Conservation (phyloP, 805 yeast species). For the Saccharomyces mikatae region DNA sequence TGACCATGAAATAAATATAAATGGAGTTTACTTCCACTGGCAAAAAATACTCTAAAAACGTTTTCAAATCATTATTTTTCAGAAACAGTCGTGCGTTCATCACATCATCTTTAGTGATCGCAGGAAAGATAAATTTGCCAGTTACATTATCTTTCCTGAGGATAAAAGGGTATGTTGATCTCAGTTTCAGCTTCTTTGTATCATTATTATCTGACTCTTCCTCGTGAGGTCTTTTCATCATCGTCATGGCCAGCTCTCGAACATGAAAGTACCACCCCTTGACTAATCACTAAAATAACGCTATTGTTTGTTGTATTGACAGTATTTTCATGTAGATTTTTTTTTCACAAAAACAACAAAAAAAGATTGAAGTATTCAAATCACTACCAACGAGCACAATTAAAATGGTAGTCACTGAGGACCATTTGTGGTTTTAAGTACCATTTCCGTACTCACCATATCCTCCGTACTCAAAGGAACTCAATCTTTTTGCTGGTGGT, state of each 20-base stretch:
- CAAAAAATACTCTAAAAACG: slow-evolving; percentile 52
- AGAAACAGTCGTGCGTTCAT: slow-evolving; percentile 44
- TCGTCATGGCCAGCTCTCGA: background rate
- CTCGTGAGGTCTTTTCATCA: background rate
- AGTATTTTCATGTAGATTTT: background rate
- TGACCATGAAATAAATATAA: slow-evolving; percentile 48
- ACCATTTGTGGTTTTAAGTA: background rate
- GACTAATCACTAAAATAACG: background rate
- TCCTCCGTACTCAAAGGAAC: slow-evolving; percentile 34
- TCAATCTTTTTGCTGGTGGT: slow-evolving; percentile 12
- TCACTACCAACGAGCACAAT: background rate
- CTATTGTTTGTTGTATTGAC: background rate
- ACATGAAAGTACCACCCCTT: background rate
- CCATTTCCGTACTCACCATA: slow-evolving; percentile 30
- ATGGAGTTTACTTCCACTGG: slow-evolving; percentile 53
- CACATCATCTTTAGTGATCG: slow-evolving; percentile 36
- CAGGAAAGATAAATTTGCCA: slow-evolving; percentile 32
- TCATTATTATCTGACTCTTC: background rate
- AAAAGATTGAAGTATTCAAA: background rate
- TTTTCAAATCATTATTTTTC: slow-evolving; percentile 50
- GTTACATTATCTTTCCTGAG: slow-evolving; percentile 20
- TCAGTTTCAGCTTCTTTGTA: slow-evolving; percentile 4
- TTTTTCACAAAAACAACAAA: background rate
- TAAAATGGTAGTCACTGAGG: background rate
- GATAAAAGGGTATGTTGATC: background rate